Conservation (phyloP, 73 alveolate species). For the Symbiodinium natans region DNA sequence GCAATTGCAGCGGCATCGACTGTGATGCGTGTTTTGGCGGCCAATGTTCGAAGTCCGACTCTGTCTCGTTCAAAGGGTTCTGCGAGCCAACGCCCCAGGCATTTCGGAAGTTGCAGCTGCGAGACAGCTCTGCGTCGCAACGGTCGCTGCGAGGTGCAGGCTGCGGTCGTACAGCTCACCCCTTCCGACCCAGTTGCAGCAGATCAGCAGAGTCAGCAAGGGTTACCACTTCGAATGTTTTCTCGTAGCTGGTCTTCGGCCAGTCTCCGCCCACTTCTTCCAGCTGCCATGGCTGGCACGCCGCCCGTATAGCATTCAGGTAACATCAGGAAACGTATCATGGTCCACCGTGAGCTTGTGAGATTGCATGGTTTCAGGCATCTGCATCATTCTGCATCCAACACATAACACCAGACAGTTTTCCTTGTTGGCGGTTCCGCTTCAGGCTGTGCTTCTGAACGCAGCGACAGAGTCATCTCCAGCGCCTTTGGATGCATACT, state of each 20-base stretch:
- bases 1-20: background rate
- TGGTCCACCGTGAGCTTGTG: no score
- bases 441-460: background rate
- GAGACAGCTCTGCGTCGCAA: background rate
- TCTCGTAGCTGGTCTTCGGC: background rate
- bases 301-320: no score
- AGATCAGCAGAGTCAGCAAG: background rate
- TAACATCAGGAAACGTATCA: no score
- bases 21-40: background rate
- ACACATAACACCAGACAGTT: no score
- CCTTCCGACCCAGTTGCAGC: no score
- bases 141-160: background rate
- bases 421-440: no score
- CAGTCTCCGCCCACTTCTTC: background rate
- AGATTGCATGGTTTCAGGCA: no score
- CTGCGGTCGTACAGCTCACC: background rate
- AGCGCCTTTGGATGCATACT: background rate
- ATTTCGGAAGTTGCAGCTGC: background rate
- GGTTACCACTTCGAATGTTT: no score
- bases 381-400: no score
- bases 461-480: background rate
- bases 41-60: background rate
- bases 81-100: background rate
- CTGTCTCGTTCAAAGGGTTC: no score
- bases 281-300: background rate